A percentile compares a stretch with the other conserved stretches of the same genome.
Evolutionary conservation across 805 yeast species (phyloP).

Genomic region (Metschnikowia chrysomelidarum): DNA sequence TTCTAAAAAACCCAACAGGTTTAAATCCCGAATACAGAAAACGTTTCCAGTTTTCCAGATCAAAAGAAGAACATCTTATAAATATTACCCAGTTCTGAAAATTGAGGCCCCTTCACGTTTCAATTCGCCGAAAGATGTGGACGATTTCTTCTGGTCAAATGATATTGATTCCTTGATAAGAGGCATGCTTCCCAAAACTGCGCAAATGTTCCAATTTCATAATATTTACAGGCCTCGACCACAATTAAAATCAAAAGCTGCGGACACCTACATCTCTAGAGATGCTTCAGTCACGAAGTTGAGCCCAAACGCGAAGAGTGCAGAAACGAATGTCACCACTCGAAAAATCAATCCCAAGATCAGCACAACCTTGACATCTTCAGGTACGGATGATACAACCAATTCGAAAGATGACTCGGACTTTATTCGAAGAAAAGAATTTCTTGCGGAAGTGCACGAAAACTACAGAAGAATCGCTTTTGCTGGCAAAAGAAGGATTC

Average conservation of each 20-base stretch:
- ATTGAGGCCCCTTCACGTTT: conserved; percentile 23
- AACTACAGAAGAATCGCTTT: conserved; percentile 30
- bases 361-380: too few relatives aligned
- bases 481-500: conserved; percentile 17
- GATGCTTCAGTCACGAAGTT: conserved; percentile 8
- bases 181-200: conserved; percentile 28
- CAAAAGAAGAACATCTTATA: conserved; percentile 32
- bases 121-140: conserved; percentile 16
- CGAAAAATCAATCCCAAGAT: too few relatives aligned
- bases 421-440: conserved; percentile 18
- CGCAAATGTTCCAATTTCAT: conserved; percentile 26
- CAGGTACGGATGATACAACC: not conserved
- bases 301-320: not conserved
- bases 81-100: conserved; percentile 20
- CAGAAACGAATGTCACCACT: too few relatives aligned
- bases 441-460: conserved; percentile 20
- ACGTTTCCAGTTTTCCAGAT: conserved; percentile 33
- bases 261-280: conserved; percentile 11
- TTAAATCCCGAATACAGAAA: conserved; percentile 2
- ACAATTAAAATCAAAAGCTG: conserved; percentile 7
- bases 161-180: conserved; percentile 24
- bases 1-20: conserved; percentile 2
- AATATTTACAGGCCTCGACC: conserved; percentile 18
- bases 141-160: conserved; percentile 17
- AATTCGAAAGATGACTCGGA: conserved; percentile 4